Base-by-base conservation (phyloP, 1,284 basidiomycete species). In the Agroathelia rolfsii region DNA sequence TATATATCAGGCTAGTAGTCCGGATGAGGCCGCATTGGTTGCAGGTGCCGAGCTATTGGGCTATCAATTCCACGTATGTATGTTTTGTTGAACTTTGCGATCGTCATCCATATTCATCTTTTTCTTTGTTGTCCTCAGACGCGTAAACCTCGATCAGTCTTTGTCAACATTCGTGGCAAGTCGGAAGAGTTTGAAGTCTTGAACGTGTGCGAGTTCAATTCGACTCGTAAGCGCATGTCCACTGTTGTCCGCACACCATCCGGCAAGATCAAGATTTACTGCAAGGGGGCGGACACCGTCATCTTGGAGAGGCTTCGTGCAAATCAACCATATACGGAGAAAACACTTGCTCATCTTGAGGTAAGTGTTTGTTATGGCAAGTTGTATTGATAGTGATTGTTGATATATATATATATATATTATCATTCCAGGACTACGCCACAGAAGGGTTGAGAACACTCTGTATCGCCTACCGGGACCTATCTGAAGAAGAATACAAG, bases 131-230 rank as follows among this genome's bases (percentile, higher is more conserved):
- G 17, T 17, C 17, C 10, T n/a, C 49, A 94, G 87, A 93, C 72
- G 3, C 84, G 95, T 30, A 98, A 97, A 56, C 94, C 94, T 5
- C 90, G 84, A 52, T 95, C 92, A 0, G 87, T 93, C 3, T 96
- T 88, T 51, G 74, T 97, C 40, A 79, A 85, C 35, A 69, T 93
- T 34, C 64, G 73, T 36, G 92, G 87, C 12, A 56, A 65, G 35
- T 61, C 69, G 4, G 67, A 75, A 38, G 90, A 97, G 53, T 97
- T 80, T 52, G 78, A 97, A 55, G 76, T 98, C 34, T 63, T 99
- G 36, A 97, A 98, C 50, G 83, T 98, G 28, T 95, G 92, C 69
- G 95, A 98, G 57, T 98, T 99, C 70, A 98, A 97, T 56, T 95
- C 89, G 29, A 89, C 90, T 1, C 74, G 94, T 28, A 98, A 99